Base-by-base conservation (phyloP, 495 filamentous ascomycete species). In the Talaromyces proteolyticus region DNA sequence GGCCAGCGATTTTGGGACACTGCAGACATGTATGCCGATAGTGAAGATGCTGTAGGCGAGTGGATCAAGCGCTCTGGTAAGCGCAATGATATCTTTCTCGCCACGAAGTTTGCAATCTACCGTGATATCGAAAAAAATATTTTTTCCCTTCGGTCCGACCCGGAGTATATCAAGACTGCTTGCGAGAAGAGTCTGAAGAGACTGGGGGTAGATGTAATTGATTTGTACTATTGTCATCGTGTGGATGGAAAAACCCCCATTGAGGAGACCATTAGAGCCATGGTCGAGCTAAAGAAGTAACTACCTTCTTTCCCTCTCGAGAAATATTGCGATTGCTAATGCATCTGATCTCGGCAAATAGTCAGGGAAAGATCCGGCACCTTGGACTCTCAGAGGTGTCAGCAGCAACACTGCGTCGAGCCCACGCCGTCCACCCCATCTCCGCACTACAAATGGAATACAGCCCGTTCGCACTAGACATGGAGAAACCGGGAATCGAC, bases 371-470 rank as follows among this genome's bases (percentile, higher is more conserved):
- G 56, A 76, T 86, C 59, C 71, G 71, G 39, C 64, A 82, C 52
- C 53, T 87, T 14, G 81, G 81, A 1, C 61, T 87, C 18, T 77
- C 70, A 18, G 81, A 85, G 50, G 69, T 73, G 40, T 74, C 70
- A 19, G 64, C 78, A 0, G 60, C 68, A 0, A 84, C 81, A 0
- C 63, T 87, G 2, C 78, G 82, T 3, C 74, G 75, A 16, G 85
- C 85, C 0, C 61, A 73, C 57, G 79, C 77, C 25, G 60, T 87
- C 3, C 73, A 79, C 23, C 82, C 74, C 1, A 77, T 88, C 21
- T 54, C 72, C 16, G 80, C 79, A 3, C 70, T 82, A 14, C 79
- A 88, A 62, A 64, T 86, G 17, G 84, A 87, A 65, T 86, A 84
- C 58, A 77, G 68, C 1, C 75, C 78, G 0, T 86, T 83, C 46